Evolutionary conservation across 2,329 filamentous ascomycete species (phyloP), one percentile per base, ranked within the genome.

Genomic region (Cercospora beticola): DNA sequence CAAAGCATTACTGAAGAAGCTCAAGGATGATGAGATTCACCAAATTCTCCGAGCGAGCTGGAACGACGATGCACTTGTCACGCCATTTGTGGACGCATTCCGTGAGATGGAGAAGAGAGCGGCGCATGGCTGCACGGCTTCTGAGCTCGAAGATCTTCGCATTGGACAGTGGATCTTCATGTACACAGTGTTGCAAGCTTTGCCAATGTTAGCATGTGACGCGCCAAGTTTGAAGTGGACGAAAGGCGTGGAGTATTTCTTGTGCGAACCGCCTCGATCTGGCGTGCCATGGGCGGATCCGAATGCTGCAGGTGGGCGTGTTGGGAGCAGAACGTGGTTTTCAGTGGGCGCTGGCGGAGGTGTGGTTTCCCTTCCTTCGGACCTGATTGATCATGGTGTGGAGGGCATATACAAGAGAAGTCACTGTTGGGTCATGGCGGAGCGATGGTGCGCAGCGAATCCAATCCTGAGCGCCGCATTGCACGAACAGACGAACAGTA

Each of bases 101-200:
- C 88, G 88, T 70, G 85, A 88, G 0, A 92, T 93, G 71, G 92
- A 94, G 79, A 81, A 85, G 40, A 88, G 89, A 58, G 88, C 92
- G 69, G 88, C 88, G 21, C 86, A 85, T 68, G 86, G 88, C 67
- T 89, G 87, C 77, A 86, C 83, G 46, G 84, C 89, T 31, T 83
- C 86, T n/a, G 90, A 94, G 73, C 81, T 94, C 52, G 83, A 84
- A 40, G 90, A 94, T 74, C 86, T 91, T 73, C 87, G 92, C 54
- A 87, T 90, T 54, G 92, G 92, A 14, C 88, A 91, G 77, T 95
- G 92, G 92, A 83, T 95, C 62, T 94, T 94, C 81, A 83, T 94
- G 67, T 94, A 94, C 76, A 89, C 88, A 6, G 87, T 93, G 8
- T 84, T 94, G 7, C 91, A 95, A 79, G 89, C 89, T 1, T 83